Percentiles rank a stretch among this genome's conserved stretches.
Evolutionary conservation across 2,329 filamentous ascomycete genomes (phyloP).

Genomic region (Fusarium miscanthi): DNA sequence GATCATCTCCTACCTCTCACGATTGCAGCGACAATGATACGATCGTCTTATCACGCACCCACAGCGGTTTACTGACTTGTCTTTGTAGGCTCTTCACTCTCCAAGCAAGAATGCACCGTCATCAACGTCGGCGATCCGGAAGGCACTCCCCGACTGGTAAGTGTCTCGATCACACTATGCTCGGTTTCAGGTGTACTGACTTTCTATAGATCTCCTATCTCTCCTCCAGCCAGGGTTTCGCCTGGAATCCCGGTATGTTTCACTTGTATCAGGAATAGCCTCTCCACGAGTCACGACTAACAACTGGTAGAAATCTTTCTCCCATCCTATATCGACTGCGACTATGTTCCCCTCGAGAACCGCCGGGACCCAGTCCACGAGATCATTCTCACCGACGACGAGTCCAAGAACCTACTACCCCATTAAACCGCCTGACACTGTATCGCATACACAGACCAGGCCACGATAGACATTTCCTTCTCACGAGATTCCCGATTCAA

Average conservation of each 20-base stretch:
- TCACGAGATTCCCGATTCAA: slow-evolving; percentile 43
- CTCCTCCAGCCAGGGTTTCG: slow-evolving; percentile 81
- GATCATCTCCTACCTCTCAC: slow-evolving; percentile 7
- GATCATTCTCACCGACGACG: slow-evolving; percentile 81
- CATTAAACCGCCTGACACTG: slow-evolving; percentile 56
- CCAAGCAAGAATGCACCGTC: slow-evolving; percentile 81
- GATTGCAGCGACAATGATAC: slow-evolving; percentile 19
- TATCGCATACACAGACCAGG: slow-evolving; percentile 33
- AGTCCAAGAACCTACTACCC: slow-evolving; percentile 75
- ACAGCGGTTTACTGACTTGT: slow-evolving; percentile 47
- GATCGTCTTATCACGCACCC: slow-evolving; percentile 18
- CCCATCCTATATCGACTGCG: slow-evolving; percentile 79
- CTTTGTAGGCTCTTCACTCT: slow-evolving; percentile 72
- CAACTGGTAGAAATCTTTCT: slow-evolving; percentile 77
- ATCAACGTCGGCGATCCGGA: slow-evolving; percentile 82
- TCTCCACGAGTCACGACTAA: slow-evolving; percentile 8
- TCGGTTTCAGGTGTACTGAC: slow-evolving; percentile 11
- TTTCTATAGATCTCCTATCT: slow-evolving; percentile 77
- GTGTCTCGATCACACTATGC: slow-evolving; percentile 42
- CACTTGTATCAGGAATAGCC: not conserved
- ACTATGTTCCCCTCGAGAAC: slow-evolving; percentile 79
- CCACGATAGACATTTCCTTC: slow-evolving; percentile 45
- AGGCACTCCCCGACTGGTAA: slow-evolving; percentile 76
- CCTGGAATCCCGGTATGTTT: slow-evolving; percentile 79
- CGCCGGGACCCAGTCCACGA: slow-evolving; percentile 82